phyloP scores from a whole-genome alignment of 257 asterid genomes.

The Solanum pinnatisectum region DNA sequence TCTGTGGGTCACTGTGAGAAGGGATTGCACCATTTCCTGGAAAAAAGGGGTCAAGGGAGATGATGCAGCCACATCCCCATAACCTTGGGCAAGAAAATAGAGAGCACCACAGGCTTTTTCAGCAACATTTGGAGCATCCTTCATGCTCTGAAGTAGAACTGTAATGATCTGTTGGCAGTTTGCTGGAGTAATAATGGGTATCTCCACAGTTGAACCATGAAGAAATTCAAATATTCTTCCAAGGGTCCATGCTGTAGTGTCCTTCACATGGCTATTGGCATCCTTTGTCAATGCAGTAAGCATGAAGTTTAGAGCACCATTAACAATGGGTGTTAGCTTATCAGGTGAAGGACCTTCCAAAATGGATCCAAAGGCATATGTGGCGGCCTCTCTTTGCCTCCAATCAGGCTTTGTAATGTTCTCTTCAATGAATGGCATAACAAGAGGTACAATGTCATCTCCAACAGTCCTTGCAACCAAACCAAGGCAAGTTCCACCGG shows the following conservation, averaged over 20 bases:
- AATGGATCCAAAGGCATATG: neutral
- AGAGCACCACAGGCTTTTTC: neutral
- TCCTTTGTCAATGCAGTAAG: neutral
- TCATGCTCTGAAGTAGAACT: neutral
- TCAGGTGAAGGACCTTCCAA: neutral
- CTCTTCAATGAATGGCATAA: neutral
- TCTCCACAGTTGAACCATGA: neutral
- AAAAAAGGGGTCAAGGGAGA: neutral
- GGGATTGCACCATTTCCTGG: neutral
- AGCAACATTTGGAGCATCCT: neutral
- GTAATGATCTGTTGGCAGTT: neutral
- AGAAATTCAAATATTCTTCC: neutral
- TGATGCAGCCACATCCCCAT: neutral
- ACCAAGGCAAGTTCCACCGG: neutral
- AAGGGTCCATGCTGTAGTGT: neutral
- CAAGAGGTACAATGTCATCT: neutral
- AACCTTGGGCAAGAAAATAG: neutral
- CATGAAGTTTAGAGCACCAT: neutral
- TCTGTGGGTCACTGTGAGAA: neutral
- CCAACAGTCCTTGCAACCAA: neutral
- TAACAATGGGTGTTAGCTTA: neutral
- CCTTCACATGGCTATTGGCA: neutral
- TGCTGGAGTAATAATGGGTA: neutral
- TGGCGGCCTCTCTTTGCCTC: neutral
- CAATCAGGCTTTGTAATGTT: neutral